Evolutionary conservation across 306 rosid genomes (phyloP).

Genomic region (Canavalia ensiformis): DNA sequence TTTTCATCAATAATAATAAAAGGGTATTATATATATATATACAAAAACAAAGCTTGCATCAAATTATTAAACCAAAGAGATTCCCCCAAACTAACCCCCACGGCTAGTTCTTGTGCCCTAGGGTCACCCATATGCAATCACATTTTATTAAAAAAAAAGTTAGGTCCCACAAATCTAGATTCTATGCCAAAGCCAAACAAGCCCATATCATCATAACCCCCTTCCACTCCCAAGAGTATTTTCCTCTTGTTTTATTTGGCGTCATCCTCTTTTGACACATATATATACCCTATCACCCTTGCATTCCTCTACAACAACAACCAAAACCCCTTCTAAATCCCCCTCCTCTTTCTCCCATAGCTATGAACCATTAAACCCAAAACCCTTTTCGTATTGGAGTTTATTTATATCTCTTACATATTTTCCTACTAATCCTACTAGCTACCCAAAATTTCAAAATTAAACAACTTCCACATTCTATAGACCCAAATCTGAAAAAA

Average conservation of each 20-base stretch:
- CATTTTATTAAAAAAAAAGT: constrained; percentile 47
- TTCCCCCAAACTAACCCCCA: constrained; percentile 60
- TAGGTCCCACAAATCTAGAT: constrained; percentile 83
- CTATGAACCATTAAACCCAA: too few relatives aligned
- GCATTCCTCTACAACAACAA: constrained; percentile 53
- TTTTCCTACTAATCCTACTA: too few relatives aligned
- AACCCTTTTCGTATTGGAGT: too few relatives aligned
- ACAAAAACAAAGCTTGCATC: constrained; percentile 43
- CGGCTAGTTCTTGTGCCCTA: constrained; percentile 65
- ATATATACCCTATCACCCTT: constrained; percentile 54
- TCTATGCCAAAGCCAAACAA: constrained; percentile 72
- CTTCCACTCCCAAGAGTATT: constrained; percentile 59
- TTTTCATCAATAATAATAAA: background rate
- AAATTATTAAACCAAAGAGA: constrained; percentile 49
- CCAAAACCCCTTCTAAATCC: constrained; percentile 22
- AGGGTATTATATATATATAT: background rate
- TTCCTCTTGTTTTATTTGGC: constrained; percentile 67
- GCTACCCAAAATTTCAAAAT: background rate
- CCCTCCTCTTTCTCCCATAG: too few relatives aligned
- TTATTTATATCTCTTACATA: too few relatives aligned
- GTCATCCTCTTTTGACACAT: constrained; percentile 48
- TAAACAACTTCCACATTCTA: background rate
- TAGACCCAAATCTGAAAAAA: background rate
- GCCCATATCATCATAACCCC: constrained; percentile 40
- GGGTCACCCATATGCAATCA: constrained; percentile 58